A percentile compares a stretch with the other conserved stretches of the same genome.
phyloP scores from a whole-genome alignment of 2,329 filamentous ascomycete species.

The Cercospora citrullina region DNA sequence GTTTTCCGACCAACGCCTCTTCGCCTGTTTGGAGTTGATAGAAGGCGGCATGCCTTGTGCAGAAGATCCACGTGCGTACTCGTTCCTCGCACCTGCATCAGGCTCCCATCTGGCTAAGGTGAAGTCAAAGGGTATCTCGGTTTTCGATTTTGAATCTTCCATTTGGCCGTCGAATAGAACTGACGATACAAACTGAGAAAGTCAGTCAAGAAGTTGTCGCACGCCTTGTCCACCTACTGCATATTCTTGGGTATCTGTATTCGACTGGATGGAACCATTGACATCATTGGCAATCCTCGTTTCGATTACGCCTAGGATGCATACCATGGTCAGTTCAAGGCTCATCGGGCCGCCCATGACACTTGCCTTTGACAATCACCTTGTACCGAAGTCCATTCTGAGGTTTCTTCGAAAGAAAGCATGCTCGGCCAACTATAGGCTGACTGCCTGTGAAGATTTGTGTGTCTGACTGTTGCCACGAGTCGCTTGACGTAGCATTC shows the following conservation, averaged over 20 bases:
- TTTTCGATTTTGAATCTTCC: background rate
- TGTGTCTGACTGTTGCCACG: background rate
- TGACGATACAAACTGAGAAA: constrained; percentile 17
- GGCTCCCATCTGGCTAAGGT: constrained; percentile 1
- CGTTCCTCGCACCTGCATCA: background rate
- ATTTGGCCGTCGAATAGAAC: constrained; percentile 13
- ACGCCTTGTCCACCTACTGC: background rate
- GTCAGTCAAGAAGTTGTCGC: background rate
- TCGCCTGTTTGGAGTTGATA: constrained; percentile 15
- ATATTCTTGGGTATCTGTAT: background rate
- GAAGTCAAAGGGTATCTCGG: constrained; percentile 20
- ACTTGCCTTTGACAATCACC: constrained; percentile 17
- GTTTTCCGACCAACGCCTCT: constrained; percentile 17
- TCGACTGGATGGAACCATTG: background rate
- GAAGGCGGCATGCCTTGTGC: constrained; percentile 15
- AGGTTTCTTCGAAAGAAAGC: constrained; percentile 16
- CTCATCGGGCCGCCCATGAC: background rate
- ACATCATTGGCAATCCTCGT: background rate
- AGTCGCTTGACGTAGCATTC: background rate
- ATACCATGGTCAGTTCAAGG: background rate
- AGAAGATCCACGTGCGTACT: background rate
- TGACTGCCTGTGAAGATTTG: constrained; percentile 15
- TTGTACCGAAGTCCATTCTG: constrained; percentile 15
- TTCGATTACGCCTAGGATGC: background rate
- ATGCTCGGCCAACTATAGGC: constrained; percentile 17